Evolutionary conservation across 2,329 filamentous ascomycete genomes (phyloP).

Genomic region (Beauveria pseudobassiana): DNA sequence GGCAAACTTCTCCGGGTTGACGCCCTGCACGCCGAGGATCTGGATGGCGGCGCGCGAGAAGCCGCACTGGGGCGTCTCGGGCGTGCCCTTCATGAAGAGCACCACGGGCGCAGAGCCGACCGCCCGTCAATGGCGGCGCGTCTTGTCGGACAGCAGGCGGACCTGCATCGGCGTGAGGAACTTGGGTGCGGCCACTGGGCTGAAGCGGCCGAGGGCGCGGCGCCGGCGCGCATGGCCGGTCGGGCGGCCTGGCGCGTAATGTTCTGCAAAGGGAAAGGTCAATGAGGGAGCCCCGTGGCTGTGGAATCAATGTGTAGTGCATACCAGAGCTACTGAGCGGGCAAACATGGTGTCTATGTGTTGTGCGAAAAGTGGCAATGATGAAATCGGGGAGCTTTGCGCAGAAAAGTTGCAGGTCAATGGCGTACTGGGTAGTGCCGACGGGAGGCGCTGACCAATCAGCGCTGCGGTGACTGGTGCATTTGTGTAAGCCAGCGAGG

Average conservation of each 20-base stretch:
- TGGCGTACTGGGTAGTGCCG: conserved; percentile 11
- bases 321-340: conserved; percentile 20
- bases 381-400: conserved; percentile 1
- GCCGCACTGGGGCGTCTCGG: conserved; percentile 90
- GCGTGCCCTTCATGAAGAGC: conserved; percentile 98
- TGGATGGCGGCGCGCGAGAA: conserved; percentile 94
- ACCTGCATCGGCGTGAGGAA: conserved; percentile 32
- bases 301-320: neutral
- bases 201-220: conserved; percentile 13
- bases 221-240: conserved; percentile 23
- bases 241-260: conserved; percentile 31
- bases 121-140: conserved; percentile 78
- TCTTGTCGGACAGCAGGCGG: conserved; percentile 74
- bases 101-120: conserved; percentile 85
- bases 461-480: neutral
- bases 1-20: conserved; percentile 93
- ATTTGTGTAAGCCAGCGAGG: neutral
- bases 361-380: neutral
- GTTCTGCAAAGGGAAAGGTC: conserved; percentile 19
- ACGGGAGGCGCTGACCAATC: conserved; percentile 13
- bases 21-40: conserved; percentile 88
- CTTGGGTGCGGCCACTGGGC: conserved; percentile 1
- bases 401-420: conserved; percentile 7
- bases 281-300: neutral
- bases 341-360: conserved; percentile 18